A percentile compares a stretch with the other conserved stretches of the same genome.
phyloP scores from a whole-genome alignment of 1,139 yeast genomes.

The Pneumocystis wakefieldiae region DNA sequence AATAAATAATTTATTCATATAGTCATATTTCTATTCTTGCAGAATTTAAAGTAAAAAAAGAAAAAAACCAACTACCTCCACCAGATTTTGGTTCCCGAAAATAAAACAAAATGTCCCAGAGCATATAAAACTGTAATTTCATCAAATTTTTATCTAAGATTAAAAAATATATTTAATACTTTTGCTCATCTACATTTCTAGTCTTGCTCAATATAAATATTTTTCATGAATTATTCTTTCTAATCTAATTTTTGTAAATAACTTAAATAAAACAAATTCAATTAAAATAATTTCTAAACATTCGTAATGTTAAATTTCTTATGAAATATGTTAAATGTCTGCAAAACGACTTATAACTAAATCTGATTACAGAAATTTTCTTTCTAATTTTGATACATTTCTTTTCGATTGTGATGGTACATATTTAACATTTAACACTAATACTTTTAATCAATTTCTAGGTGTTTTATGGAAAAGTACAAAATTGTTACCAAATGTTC shows the following conservation, averaged over 20 bases:
- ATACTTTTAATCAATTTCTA: constrained; percentile 1
- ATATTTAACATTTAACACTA: constrained; percentile 18
- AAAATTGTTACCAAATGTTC: constrained; percentile 53
- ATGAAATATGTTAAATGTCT: neutral
- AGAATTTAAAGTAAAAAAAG: constrained; percentile 12
- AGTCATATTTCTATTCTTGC: constrained; percentile 14
- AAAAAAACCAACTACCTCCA: neutral
- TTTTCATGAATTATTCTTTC: neutral
- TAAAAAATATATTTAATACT: neutral
- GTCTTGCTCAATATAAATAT: neutral
- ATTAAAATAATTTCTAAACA: neutral
- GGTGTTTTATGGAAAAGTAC: constrained; percentile 76
- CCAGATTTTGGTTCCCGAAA: constrained; percentile 1
- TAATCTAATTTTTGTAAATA: neutral
- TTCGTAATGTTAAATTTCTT: neutral
- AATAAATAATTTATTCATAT: neutral
- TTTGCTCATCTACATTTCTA: neutral
- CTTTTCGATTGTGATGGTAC: constrained; percentile 76
- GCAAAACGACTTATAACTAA: neutral
- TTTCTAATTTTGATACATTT: constrained; percentile 59
- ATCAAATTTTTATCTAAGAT: neutral
- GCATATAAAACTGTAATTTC: neutral
- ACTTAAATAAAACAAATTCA: neutral
- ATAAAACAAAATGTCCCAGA: neutral
- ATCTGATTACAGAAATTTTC: constrained; percentile 24